These are phyloP conservation scores for Firmiana major DNA, from an alignment of 345 rosid species.

Conservation along the genomic window DNA sequence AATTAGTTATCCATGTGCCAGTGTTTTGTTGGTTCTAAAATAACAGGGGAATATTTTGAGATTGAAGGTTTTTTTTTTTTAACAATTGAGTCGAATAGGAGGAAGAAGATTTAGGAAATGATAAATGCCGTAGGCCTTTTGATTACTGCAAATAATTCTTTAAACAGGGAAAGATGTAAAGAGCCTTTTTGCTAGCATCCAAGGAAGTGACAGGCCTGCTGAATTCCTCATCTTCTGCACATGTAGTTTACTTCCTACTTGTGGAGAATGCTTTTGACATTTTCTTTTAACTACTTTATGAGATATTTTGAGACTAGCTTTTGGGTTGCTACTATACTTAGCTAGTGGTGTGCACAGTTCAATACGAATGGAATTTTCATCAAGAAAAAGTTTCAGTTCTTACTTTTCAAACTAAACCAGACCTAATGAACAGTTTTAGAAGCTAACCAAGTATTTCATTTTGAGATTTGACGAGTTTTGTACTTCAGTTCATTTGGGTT, in stretches of 20 bases:
- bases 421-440: background rate
- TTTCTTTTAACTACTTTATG: background rate
- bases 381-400: background rate
- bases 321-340: background rate
- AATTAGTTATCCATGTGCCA: background rate
- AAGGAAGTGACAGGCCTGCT: background rate
- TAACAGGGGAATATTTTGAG: background rate
- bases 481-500: background rate
- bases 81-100: background rate
- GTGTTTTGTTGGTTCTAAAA: background rate
- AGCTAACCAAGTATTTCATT: background rate
- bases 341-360: background rate
- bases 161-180: background rate
- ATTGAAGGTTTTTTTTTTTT: background rate
- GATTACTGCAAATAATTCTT: background rate
- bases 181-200: background rate
- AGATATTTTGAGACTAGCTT: background rate
- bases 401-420: background rate
- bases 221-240: background rate
- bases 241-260: conserved; percentile 4
- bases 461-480: background rate
- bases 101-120: background rate
- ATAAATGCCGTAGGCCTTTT: background rate
- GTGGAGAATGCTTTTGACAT: background rate
- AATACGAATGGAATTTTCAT: background rate